Evolutionary conservation across 768 basidiomycete genomes (phyloP).

Genomic region (Baorangia bicolor): DNA sequence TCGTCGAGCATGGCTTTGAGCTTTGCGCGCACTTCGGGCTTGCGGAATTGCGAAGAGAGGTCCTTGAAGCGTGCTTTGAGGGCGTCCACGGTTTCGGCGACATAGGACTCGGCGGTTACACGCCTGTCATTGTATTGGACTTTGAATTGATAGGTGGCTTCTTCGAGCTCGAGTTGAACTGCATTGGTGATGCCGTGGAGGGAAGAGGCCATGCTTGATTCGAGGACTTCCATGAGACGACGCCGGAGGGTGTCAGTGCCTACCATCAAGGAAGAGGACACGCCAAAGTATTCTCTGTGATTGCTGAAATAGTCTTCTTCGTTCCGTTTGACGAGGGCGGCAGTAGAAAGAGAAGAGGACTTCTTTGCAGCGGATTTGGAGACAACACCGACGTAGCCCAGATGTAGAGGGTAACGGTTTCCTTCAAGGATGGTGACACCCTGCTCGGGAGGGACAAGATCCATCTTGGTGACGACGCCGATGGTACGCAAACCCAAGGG

Average conservation of each 20-base stretch:
- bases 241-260: constrained; percentile 89
- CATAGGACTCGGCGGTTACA: constrained; percentile 93
- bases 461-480: constrained; percentile 99
- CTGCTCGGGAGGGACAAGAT: constrained; percentile 82
- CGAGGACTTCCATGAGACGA: constrained; percentile 94
- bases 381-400: constrained; percentile 97
- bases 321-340: constrained; percentile 49
- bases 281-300: constrained; percentile 62
- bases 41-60: constrained; percentile 80
- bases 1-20: constrained; percentile 94
- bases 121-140: constrained; percentile 96
- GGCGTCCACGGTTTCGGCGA: constrained; percentile 93
- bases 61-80: constrained; percentile 90
- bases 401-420: constrained; percentile 93
- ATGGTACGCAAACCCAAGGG: constrained; percentile 94
- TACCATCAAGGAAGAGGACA: constrained; percentile 71
- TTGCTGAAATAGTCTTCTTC: constrained; percentile 69
- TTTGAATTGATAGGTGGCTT: constrained; percentile 98
- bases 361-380: constrained; percentile 71
- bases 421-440: constrained; percentile 81
- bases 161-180: constrained; percentile 95
- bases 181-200: constrained; percentile 96
- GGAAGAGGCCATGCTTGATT: constrained; percentile 96
- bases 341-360: constrained; percentile 47
- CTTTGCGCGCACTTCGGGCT: constrained; percentile 83